Evolutionary conservation across 768 basidiomycete species (phyloP), one percentile per base, ranked within the genome.

Genomic region (Cystofilobasidium macerans): DNA sequence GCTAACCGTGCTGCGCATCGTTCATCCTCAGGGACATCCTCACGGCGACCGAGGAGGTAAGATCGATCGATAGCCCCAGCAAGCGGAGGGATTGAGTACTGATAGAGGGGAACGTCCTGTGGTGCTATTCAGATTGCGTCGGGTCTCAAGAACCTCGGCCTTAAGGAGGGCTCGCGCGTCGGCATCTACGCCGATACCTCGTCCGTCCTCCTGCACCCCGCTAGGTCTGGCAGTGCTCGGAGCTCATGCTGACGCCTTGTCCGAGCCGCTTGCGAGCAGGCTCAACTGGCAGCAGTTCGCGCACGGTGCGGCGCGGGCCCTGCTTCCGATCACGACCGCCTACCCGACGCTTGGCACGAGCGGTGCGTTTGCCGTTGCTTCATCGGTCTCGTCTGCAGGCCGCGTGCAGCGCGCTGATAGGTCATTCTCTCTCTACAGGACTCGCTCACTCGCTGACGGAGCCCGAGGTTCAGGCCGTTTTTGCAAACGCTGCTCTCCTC

Each of bases 391-490:
- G n/a, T n/a, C n/a, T n/a, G n/a, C n/a, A n/a, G n/a, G n/a, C n/a
- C n/a, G n/a, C n/a, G n/a, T n/a, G n/a, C 43, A 9, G 12, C 13
- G 36, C 26, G 5, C n/a, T 62, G 20, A 33, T 11, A 53, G 30
- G 8, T 9, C 28, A 22, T 26, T 47, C 51, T 20, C 20, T 8
- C n/a, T 63, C 73, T 14, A 62, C 82, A 1, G 91, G 94, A 58
- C 83, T 99, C 24, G 79, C 85, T 0, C 93, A 98, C 75, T 92
- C 94, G 0, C 82, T 98, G 68, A 88, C 89, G 75, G 87, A 89
- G 73, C 90, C 93, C 7, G 79, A 85, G 54, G 91, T 87, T 70
- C 80, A 84, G 35, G 87, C 85, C 67, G 80, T 97, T 73, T 95
- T 89, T 79, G 94, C 92, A 71, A 94, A 99, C 72, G 86, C 88